Percentiles rank a stretch among this genome's conserved stretches.
phyloP scores from a whole-genome alignment of 257 asterid genomes.

The Capsicum pubescens region DNA sequence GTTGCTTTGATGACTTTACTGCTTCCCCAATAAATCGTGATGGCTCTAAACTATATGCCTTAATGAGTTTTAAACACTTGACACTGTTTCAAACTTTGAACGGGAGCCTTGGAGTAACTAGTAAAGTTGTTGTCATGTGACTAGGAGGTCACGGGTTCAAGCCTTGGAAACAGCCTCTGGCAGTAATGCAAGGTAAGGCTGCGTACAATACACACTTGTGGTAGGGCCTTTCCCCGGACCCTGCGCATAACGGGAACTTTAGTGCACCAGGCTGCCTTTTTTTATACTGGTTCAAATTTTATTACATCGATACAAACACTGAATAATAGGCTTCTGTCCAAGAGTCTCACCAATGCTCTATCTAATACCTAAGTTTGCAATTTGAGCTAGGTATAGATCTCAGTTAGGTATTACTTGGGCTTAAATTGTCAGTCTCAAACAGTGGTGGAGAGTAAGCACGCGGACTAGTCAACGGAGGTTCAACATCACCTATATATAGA shows the following conservation, averaged over 20 bases:
- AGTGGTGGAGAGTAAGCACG: no score
- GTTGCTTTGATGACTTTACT: slow-evolving; percentile 65
- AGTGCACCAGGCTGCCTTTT: no score
- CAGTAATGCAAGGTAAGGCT: no score
- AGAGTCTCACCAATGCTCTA: not conserved
- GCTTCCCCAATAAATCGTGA: slow-evolving; percentile 9
- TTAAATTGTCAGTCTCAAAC: not conserved
- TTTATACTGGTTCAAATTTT: not conserved
- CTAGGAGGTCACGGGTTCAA: no score
- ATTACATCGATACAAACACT: slow-evolving; percentile 24
- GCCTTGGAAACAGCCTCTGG: no score
- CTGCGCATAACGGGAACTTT: no score
- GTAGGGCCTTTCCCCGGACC: no score
- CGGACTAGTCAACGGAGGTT: no score
- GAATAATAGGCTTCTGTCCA: not conserved
- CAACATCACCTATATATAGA: no score
- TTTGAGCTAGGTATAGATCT: slow-evolving; percentile 5
- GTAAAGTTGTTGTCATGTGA: no score
- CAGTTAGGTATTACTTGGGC: slow-evolving; percentile 5
- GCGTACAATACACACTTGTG: no score
- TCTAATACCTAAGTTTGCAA: slow-evolving; percentile 4
- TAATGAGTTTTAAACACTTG: slow-evolving; percentile 34
- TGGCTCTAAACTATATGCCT: slow-evolving; percentile 4
- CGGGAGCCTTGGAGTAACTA: no score
- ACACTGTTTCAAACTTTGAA: slow-evolving; percentile 27